These are phyloP conservation scores for Phytophthora nicotianae DNA, from an alignment of 352 stramenopile genomes.

Conservation along the genomic window DNA sequence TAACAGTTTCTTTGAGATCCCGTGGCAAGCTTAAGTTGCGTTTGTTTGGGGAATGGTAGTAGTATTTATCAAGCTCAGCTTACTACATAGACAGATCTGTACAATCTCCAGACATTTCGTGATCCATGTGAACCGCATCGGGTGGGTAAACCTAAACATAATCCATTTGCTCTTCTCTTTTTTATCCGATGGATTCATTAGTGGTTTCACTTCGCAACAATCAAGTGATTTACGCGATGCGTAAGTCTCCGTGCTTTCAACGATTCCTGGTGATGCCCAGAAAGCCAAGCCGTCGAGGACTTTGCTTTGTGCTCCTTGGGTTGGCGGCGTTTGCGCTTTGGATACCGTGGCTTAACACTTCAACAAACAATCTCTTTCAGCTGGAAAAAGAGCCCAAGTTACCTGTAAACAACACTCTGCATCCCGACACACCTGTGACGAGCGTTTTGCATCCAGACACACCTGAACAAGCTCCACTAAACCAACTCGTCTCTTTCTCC, in stretches of 20 bases:
- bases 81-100: too few species aligned
- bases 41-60: too few species aligned
- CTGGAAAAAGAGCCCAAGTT: background rate
- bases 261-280: background rate
- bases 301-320: slow-evolving; percentile 4
- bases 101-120: background rate
- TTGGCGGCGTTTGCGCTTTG: background rate
- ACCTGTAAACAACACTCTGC: slow-evolving; percentile 1
- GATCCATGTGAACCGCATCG: slow-evolving; percentile 5
- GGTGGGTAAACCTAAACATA: slow-evolving; percentile 1
- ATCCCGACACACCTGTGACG: background rate
- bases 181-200: background rate
- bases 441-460: slow-evolving; percentile 1
- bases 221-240: background rate
- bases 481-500: slow-evolving; percentile 10
- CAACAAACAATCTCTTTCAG: slow-evolving; percentile 3
- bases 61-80: too few species aligned
- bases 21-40: too few species aligned
- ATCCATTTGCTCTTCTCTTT: slow-evolving; percentile 11
- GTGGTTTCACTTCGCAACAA: background rate
- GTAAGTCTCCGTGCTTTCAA: slow-evolving; percentile 1
- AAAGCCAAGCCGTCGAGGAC: slow-evolving; percentile 13
- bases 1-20: background rate
- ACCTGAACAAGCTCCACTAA: slow-evolving; percentile 12
- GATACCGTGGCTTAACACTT: background rate